phyloP scores from a whole-genome alignment of 1,284 basidiomycete genomes.

The Takashimella koratensis region DNA sequence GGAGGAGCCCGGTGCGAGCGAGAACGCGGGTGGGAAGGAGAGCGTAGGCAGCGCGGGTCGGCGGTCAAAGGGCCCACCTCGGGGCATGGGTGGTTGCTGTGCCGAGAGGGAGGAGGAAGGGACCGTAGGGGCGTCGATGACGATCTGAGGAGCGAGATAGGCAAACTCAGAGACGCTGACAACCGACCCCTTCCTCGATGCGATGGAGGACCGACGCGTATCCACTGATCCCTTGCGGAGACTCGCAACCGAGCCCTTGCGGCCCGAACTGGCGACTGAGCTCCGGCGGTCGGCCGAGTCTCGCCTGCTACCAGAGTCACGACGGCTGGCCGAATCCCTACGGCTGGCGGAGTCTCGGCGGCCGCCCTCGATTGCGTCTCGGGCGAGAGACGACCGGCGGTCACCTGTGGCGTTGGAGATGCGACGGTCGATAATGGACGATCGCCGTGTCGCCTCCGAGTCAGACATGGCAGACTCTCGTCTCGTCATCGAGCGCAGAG shows the following conservation, averaged over 20 bases:
- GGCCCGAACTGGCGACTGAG: constrained; percentile 12
- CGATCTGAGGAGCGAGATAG: constrained; percentile 33
- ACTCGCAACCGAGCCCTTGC: neutral
- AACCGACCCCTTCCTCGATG: constrained; percentile 21
- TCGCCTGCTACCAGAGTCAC: neutral
- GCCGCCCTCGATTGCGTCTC: constrained; percentile 1
- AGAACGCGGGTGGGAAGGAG: neutral
- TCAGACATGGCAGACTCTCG: constrained; percentile 28
- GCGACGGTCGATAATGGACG: constrained; percentile 3
- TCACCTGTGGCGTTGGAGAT: constrained; percentile 2
- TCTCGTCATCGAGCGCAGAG: constrained; percentile 19
- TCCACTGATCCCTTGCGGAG: constrained; percentile 1
- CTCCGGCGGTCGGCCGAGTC: constrained; percentile 13
- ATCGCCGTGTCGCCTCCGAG: constrained; percentile 12
- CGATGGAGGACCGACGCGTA: constrained; percentile 5
- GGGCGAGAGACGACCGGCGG: constrained; percentile 11
- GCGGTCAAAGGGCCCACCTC: neutral
- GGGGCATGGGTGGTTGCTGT: neutral
- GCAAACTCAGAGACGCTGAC: constrained; percentile 34
- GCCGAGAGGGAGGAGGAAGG: neutral
- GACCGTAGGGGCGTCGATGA: constrained; percentile 17
- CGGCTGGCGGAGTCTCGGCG: neutral
- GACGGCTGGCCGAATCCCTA: neutral
- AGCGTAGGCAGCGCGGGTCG: neutral
- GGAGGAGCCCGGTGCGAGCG: no score